A percentile compares a stretch with the other conserved stretches of the same genome.
phyloP scores from a whole-genome alignment of 345 rosid genomes.

The Gossypium stocksii region DNA sequence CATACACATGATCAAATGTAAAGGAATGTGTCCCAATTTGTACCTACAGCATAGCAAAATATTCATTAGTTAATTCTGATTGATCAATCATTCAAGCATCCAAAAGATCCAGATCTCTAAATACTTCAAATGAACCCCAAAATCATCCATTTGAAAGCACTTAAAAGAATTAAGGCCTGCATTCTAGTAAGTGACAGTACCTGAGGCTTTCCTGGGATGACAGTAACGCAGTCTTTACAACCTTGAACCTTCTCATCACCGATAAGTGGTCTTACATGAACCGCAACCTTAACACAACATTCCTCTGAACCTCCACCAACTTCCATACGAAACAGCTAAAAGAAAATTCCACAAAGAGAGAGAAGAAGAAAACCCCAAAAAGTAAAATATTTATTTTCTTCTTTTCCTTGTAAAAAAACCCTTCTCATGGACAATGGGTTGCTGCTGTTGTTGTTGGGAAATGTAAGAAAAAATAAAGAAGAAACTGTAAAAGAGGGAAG shows the following conservation, averaged over 20 bases:
- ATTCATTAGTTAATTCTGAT: constrained; percentile 2
- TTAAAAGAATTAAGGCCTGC: neutral
- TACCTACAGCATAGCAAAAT: constrained; percentile 42
- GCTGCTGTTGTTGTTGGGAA: neutral
- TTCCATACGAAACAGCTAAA: constrained; percentile 38
- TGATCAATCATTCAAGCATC: constrained; percentile 26
- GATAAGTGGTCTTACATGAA: constrained; percentile 91
- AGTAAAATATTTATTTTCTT: neutral
- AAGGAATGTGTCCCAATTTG: constrained; percentile 94
- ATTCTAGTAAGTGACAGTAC: constrained; percentile 36
- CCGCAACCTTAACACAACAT: constrained; percentile 95
- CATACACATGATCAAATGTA: constrained; percentile 97
- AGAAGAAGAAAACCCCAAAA: constrained; percentile 2
- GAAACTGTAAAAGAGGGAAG: constrained; percentile 25
- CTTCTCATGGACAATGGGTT: constrained; percentile 19
- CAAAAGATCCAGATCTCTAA: constrained; percentile 51
- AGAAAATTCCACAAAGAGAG: neutral
- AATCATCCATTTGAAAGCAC: constrained; percentile 13
- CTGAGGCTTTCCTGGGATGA: constrained; percentile 92
- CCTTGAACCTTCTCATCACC: constrained; percentile 90
- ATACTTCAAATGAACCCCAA: constrained; percentile 3
- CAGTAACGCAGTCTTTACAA: constrained; percentile 91
- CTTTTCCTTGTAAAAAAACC: neutral
- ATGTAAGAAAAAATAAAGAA: neutral
- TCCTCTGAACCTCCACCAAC: constrained; percentile 50